These are phyloP conservation scores for Hibiscus syriacus DNA, from an alignment of 345 rosid genomes.

Conservation along the genomic window DNA sequence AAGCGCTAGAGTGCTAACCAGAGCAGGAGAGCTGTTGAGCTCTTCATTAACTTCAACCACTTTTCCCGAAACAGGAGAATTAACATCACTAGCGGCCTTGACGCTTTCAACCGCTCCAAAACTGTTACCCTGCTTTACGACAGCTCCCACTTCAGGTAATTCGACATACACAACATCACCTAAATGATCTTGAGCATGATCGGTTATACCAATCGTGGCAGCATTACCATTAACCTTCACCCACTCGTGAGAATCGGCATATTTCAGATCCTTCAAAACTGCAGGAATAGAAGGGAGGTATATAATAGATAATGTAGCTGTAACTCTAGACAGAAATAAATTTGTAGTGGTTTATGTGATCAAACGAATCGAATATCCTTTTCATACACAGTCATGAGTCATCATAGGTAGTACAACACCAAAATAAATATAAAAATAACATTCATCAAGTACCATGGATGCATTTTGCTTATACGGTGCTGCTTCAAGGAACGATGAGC, in stretches of 20 bases:
- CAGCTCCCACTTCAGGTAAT: conserved; percentile 66
- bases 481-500: not conserved
- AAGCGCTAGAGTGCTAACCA: conserved; percentile 46
- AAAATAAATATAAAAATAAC: not conserved
- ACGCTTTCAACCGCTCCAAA: conserved; percentile 36
- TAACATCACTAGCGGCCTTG: conserved; percentile 90
- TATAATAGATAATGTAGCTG: not conserved
- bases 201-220: conserved; percentile 82
- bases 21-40: conserved; percentile 54
- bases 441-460: not conserved
- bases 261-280: conserved; percentile 79
- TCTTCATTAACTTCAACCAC: conserved; percentile 69
- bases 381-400: not conserved
- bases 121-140: conserved; percentile 50
- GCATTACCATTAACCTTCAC: conserved; percentile 67
- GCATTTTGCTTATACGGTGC: not conserved
- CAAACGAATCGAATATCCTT: not conserved
- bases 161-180: conserved; percentile 96
- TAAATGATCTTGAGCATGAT: conserved; percentile 94
- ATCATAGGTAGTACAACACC: not conserved
- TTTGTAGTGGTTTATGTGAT: not conserved
- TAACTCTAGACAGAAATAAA: too few species aligned
- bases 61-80: conserved; percentile 82
- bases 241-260: conserved; percentile 93
- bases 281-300: conserved; percentile 13